Evolutionary conservation across 2,329 filamentous ascomycete genomes (phyloP).

Genomic region (Scedosporium dehoogii): DNA sequence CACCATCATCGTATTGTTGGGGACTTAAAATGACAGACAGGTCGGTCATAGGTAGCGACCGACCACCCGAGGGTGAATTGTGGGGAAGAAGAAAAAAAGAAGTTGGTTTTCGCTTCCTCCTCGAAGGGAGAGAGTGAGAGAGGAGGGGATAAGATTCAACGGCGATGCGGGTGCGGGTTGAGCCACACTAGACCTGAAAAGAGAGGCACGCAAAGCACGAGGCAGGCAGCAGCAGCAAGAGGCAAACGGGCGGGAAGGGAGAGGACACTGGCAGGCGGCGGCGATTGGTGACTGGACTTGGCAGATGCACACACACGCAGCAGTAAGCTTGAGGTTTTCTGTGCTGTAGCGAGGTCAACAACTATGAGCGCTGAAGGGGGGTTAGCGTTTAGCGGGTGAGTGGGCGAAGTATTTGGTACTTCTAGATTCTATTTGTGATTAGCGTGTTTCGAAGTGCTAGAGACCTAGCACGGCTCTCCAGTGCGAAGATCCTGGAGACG

Average conservation of each 20-base stretch:
- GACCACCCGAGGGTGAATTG: not conserved
- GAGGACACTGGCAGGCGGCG: not conserved
- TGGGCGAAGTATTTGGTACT: not conserved
- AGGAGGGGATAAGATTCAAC: not conserved
- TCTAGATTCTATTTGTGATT: not conserved
- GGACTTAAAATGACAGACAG: constrained; percentile 35
- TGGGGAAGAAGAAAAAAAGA: not conserved
- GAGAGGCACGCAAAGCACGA: not conserved
- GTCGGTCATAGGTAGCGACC: constrained; percentile 17
- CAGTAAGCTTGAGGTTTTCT: not conserved
- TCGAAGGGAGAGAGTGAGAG: not conserved
- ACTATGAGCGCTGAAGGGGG: not conserved
- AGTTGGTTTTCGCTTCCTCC: not conserved
- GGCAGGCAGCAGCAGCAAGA: not conserved
- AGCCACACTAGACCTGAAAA: not conserved
- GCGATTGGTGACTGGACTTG: too few relatives aligned
- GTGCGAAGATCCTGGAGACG: not conserved
- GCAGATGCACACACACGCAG: too few relatives aligned
- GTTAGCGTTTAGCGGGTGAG: not conserved
- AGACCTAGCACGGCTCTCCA: not conserved
- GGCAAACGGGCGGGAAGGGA: not conserved
- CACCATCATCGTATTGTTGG: constrained; percentile 32
- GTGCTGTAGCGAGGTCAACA: not conserved
- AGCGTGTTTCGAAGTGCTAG: not conserved
- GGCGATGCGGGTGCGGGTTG: not conserved